Percentiles rank a stretch among this genome's conserved stretches.
Conservation (phyloP, 805 yeast genomes). For the Isabelozyma heimii region DNA sequence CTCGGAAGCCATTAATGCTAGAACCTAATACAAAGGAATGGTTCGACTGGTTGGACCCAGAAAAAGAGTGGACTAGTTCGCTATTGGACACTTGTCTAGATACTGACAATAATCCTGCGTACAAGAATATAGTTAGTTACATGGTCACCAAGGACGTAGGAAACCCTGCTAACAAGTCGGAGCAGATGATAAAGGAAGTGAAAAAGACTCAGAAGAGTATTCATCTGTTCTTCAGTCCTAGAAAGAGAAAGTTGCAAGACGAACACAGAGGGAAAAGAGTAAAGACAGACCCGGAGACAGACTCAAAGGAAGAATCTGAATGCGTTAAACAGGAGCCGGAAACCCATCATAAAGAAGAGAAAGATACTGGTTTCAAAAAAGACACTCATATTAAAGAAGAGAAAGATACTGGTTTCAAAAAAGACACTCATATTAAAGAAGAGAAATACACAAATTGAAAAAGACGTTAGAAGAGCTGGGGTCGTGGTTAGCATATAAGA, state of each 20-base stretch:
- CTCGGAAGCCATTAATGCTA: constrained; percentile 73
- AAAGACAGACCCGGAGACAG: background rate
- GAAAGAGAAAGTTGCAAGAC: constrained; percentile 1
- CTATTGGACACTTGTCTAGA: constrained; percentile 40
- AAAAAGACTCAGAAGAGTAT: constrained; percentile 19
- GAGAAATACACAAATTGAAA: background rate
- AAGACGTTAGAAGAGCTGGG: no score
- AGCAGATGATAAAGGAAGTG: constrained; percentile 29
- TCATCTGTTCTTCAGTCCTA: constrained; percentile 20
- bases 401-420: background rate
- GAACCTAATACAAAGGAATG: constrained; percentile 58
- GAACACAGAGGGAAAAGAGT: constrained; percentile 1
- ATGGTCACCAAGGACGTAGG: constrained; percentile 66
- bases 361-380: background rate
- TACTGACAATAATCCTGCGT: constrained; percentile 26
- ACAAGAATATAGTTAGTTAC: constrained; percentile 44
- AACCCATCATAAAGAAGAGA: background rate
- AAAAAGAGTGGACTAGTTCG: constrained; percentile 33
- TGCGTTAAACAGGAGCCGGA: no score
- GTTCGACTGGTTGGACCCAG: constrained; percentile 60
- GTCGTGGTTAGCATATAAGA: no score
- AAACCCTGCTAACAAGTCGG: constrained; percentile 48
- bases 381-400: no score
- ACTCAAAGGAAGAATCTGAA: no score
- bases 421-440: no score